Conservation (phyloP, 169 alveolate species). For the Miamiensis avidus region DNA sequence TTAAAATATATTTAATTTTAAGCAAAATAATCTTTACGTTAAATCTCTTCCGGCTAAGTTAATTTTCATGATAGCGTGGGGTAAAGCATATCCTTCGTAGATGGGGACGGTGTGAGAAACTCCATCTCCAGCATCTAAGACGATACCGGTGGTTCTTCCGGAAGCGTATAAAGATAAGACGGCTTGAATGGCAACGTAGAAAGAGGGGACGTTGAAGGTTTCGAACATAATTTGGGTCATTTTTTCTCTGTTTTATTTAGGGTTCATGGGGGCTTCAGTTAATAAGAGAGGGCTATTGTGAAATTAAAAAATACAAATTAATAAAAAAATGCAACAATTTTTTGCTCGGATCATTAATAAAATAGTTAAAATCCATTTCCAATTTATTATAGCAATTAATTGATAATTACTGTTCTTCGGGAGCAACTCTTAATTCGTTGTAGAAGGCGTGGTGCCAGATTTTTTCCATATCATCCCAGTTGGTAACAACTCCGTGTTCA, state of each 20-base stretch:
- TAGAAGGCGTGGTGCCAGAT: conserved; percentile 98
- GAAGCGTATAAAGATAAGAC: conserved; percentile 98
- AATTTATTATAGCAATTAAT: conserved; percentile 52
- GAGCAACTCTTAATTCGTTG: conserved; percentile 96
- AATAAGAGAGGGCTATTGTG: conserved; percentile 89
- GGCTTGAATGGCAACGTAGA: conserved; percentile 98
- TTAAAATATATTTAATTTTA: too few relatives aligned
- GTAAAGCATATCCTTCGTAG: conserved; percentile 88
- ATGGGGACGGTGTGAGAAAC: conserved; percentile 93
- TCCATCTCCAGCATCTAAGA: conserved; percentile 94
- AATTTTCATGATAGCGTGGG: conserved; percentile 94
- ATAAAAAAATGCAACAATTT: conserved; percentile 16
- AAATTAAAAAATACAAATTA: neutral
- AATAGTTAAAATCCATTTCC: too few relatives aligned
- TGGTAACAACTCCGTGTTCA: conserved; percentile 98
- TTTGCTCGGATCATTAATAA: conserved; percentile 10
- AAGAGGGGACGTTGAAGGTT: conserved; percentile 97
- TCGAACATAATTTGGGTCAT: conserved; percentile 98
- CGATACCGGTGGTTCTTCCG: conserved; percentile 99
- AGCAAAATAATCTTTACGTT: conserved; percentile 53
- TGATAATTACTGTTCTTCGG: conserved; percentile 88
- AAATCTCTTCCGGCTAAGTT: conserved; percentile 99
- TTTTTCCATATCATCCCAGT: conserved; percentile 99
- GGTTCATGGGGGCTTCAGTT: conserved; percentile 98
- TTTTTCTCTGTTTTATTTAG: conserved; percentile 96